Base-by-base conservation (phyloP, 257 asterid species). In the Solanum habrochaites region DNA sequence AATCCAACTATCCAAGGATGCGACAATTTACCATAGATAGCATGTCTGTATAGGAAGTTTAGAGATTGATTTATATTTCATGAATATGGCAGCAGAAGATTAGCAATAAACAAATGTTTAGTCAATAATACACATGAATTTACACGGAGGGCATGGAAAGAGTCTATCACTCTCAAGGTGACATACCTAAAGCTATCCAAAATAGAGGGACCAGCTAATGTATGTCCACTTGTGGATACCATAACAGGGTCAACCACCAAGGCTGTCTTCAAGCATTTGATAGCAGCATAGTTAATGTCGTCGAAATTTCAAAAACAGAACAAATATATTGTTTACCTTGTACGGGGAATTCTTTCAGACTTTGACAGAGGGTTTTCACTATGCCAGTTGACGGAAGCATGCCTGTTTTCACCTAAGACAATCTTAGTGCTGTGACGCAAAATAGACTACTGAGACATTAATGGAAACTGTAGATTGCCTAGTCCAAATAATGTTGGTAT, bases 201-300 rank as follows among this genome's bases (percentile, higher is more conserved):
- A 88, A 95, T 87, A 25, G 92, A 89, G 62, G 98, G 93, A 77
- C 96, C 98, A 70, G 96, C 96, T 89, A 96, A 90, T 87, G 91
- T 88, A 88, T 96, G 95, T 74, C 99, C 99, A 86, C 98, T 95
- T 32, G 99, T 97, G 88, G 99, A 94, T 60, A 97, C 96, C 98
- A 97, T 94, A 84, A 97, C 99, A 88, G 99, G 99, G 92, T 97
- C 99, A 88, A 95, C 99, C 91, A 97, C 98, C 92, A 97, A 86
- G 91, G 97, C 99, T 97, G 93, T 90, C 94, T 93, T 91, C 88
- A 90, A 13, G 87, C 92, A 90, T 89, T 74, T 47, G 69, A 82
- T 45, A 66, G 43, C 40, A 80, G 42, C 67, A 49, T 80, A 80
- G 85, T 80, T 29, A 80, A 29, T 29, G 29, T 80, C 20, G 18